Base-by-base conservation (phyloP, 2,329 filamentous ascomycete genomes). In the Spiromastix sp. region DNA sequence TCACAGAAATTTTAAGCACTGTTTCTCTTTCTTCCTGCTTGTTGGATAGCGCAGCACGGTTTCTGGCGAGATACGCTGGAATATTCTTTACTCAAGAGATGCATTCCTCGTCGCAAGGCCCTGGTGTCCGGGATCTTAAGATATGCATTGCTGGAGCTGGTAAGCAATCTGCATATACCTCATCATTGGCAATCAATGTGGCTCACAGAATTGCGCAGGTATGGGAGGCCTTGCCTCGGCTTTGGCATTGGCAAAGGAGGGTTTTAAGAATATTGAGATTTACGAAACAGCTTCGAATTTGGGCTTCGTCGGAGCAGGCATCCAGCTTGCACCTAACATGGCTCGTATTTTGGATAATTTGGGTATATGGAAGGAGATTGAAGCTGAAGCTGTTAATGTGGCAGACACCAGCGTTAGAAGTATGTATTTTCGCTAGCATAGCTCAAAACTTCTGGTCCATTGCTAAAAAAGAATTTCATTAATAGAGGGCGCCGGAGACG, bases 251-350 rank as follows among this genome's bases (percentile, higher is more conserved):
- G 81, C 83, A 26, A 81, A 81, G 59, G 76, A 78, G 48, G 84
- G 83, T 5, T 87, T 89, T 59, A 73, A 67, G 44, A 64, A 81
- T 38, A 79, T 89, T 49, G 67, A 79, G 36, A 74, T 89, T 33
- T 89, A 77, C 54, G 84, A 89, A 54, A 72, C 70, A 22, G 82
- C 82, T 0, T 73, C 78, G 4, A 72, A 76, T 44, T 68, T 89
- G 3, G 83, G 83, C 4, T 89, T 89, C 48, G 82, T 89, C 1
- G 85, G 85, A 16, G 85, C 85, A 1, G 85, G 85, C 4, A 89
- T 91, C 45, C 85, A 93, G 54, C 68, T 89, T 39, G 81, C 84
- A 0, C 84, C 84, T 0, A 93, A 91, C 46, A 81, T 89, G 71
- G 77, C 79, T 3, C 72, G 81, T 2, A 81, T 91, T 6, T 68